These are phyloP conservation scores for Boechera stricta DNA, from an alignment of 345 rosid genomes.

Conservation along the genomic window DNA sequence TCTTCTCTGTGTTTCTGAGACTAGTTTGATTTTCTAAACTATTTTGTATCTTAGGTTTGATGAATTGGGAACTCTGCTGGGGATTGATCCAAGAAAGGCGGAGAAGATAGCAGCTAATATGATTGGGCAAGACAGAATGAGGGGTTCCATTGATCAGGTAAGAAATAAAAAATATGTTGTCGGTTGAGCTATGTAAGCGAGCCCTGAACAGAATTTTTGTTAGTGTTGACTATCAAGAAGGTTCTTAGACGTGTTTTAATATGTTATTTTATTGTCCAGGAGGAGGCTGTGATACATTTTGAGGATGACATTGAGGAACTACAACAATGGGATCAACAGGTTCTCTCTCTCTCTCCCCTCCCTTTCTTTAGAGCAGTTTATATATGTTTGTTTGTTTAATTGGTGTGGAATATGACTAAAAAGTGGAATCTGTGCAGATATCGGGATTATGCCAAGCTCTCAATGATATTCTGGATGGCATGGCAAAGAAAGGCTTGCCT, in stretches of 20 bases:
- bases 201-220: background rate
- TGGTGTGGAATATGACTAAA: conserved; percentile 1
- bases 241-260: conserved; percentile 17
- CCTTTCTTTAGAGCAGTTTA: conserved; percentile 10
- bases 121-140: conserved; percentile 96
- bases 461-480: conserved; percentile 85
- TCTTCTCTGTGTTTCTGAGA: background rate
- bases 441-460: conserved; percentile 92
- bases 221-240: background rate
- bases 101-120: conserved; percentile 99
- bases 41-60: conserved; percentile 64
- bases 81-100: conserved; percentile 94
- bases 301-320: conserved; percentile 95
- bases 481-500: conserved; percentile 88
- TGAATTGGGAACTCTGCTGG: conserved; percentile 95
- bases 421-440: conserved; percentile 56
- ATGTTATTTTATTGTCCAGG: conserved; percentile 52
- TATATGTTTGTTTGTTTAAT: background rate
- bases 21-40: background rate
- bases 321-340: conserved; percentile 99
- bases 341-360: conserved; percentile 34
- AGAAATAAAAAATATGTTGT: background rate
- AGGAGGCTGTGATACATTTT: conserved; percentile 95
- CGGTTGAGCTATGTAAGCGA: background rate
- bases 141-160: conserved; percentile 98